Evolutionary conservation across 139 green algal species (phyloP), one percentile per base, ranked within the genome.

Genomic region (Axilococcus clingmanii): DNA sequence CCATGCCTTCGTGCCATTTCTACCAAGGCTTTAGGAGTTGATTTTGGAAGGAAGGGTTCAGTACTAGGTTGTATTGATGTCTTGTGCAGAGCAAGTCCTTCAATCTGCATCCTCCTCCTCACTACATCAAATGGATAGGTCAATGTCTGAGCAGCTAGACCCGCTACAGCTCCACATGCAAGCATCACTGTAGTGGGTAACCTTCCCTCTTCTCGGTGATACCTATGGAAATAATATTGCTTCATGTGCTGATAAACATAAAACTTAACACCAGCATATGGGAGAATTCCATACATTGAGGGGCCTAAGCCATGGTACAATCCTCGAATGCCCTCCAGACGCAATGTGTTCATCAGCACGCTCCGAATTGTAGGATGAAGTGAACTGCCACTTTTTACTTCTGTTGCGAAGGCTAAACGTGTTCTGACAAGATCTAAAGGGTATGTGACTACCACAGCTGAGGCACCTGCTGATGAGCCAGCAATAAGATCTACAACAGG

Each of bases 201-300:
- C 43, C 65, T 68, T 14, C 41, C 44, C n/a, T n/a, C n/a, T n/a
- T n/a, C n/a, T n/a, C n/a, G n/a, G n/a, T n/a, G n/a, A 40, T 52
- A 20, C 11, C 23, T n/a, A 8, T 32, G 41, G 30, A 16, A 57
- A 34, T 57, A 57, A 15, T 61, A 32, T 43, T 74, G 54, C 48
- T 96, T 96, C 44, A 94, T 32, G 27, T 63, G 61, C 59, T 94
- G 84, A 64, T 94, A 96, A 3, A 87, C 59, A 34, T 78, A 96
- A 52, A 96, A 96, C 54, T 95, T 94, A 23, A 94, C 59, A 4
- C 89, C 89, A 1, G 89, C 83, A 58, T 96, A 96, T 0, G 88
- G 88, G 42, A 96, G 50, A 58, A 96, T 96, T 27, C 88, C 88
- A 23, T 78, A 58, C 47, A 96, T 41, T 0, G 85, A 92, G 11